Percentiles rank a stretch among this genome's conserved stretches.
Evolutionary conservation across 176 grass and related monocot species (phyloP).

Genomic region (Bonia amplexicaulis): DNA sequence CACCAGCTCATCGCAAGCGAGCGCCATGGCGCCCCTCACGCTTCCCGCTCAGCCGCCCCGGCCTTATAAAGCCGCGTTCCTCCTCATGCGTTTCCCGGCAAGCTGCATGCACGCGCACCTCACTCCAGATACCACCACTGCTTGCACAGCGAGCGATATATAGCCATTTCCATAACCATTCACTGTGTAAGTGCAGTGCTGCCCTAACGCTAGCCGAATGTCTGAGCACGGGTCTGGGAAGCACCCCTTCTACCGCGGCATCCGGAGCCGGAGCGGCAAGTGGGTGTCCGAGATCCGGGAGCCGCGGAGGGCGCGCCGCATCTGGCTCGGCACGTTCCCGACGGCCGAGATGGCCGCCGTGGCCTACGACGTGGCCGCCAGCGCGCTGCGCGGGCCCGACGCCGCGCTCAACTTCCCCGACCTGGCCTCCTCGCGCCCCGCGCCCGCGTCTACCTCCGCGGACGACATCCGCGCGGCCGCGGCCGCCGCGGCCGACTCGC

Average conservation of each 20-base stretch:
- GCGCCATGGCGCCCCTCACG: constrained; percentile 37
- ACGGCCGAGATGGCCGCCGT: constrained; percentile 92
- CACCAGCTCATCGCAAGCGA: constrained; percentile 41
- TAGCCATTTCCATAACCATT: neutral
- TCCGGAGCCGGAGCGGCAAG: constrained; percentile 83
- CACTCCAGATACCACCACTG: neutral
- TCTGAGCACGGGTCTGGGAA: constrained; percentile 35
- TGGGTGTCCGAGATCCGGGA: constrained; percentile 99
- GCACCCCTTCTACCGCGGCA: constrained; percentile 77
- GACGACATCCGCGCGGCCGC: constrained; percentile 74
- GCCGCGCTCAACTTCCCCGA: constrained; percentile 76
- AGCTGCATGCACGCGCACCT: constrained; percentile 7
- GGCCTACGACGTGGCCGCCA: constrained; percentile 83
- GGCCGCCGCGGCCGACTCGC: constrained; percentile 34
- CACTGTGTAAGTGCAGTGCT: neutral
- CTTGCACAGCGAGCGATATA: neutral
- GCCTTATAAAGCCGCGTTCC: constrained; percentile 33
- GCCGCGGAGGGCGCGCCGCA: constrained; percentile 77
- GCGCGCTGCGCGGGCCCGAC: constrained; percentile 60
- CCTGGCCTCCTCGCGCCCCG: constrained; percentile 36
- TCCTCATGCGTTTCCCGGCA: constrained; percentile 2
- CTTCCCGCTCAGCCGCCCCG: neutral
- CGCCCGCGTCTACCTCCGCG: constrained; percentile 55
- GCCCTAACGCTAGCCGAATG: constrained; percentile 29
- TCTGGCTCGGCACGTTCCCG: constrained; percentile 96